Evolutionary conservation across 73 alveolate genomes (phyloP).

Genomic region (Tetrahymena elliotti): DNA sequence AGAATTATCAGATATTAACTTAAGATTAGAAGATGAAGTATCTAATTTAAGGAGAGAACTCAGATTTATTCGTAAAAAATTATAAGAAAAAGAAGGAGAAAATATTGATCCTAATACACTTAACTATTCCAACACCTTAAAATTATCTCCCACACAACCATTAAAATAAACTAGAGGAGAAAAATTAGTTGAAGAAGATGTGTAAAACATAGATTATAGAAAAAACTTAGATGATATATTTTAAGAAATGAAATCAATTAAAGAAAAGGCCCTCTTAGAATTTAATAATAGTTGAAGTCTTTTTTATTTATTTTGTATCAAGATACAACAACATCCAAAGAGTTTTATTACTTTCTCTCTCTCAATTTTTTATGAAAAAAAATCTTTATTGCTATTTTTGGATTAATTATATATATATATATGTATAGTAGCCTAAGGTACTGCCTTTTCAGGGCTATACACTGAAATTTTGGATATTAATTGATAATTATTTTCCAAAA

Average conservation of each 20-base stretch:
- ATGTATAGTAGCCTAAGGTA: too few relatives aligned
- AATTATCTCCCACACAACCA: background rate
- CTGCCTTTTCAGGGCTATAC: too few relatives aligned
- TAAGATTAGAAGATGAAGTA: background rate
- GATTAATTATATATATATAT: too few relatives aligned
- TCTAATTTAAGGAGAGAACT: background rate
- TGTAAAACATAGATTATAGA: background rate
- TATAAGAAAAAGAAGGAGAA: background rate
- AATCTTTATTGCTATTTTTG: too few relatives aligned
- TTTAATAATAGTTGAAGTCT: background rate
- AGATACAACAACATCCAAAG: too few relatives aligned
- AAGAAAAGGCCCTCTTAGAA: background rate
- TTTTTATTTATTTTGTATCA: too few relatives aligned
- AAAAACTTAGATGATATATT: background rate
- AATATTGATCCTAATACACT: background rate
- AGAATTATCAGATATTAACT: background rate
- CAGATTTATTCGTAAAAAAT: background rate
- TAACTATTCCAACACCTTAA: background rate
- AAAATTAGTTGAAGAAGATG: background rate
- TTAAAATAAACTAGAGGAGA: background rate
- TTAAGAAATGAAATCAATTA: background rate
- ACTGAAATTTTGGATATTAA: too few relatives aligned
- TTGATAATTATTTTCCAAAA: too few relatives aligned
- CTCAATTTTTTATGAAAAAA: too few relatives aligned
- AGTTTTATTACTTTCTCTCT: too few relatives aligned